Percentiles rank a stretch among this genome's conserved stretches.
These are phyloP conservation scores for Sporothrix inflata DNA, from an alignment of 2,329 filamentous ascomycete species.

Conservation along the genomic window DNA sequence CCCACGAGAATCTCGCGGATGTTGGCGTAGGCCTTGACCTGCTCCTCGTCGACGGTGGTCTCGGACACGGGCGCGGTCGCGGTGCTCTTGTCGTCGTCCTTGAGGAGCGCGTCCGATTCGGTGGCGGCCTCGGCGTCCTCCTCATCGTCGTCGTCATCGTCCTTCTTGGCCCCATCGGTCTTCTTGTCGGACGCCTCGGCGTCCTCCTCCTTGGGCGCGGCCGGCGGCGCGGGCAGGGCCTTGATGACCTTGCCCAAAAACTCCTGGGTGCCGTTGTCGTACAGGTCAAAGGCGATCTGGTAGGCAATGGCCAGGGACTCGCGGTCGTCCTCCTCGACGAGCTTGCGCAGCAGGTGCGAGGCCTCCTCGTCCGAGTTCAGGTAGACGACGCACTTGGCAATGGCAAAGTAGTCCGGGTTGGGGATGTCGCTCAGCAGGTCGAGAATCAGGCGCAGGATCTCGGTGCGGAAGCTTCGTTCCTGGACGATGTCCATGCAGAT, in stretches of 20 bases:
- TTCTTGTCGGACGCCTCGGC: conserved; percentile 42
- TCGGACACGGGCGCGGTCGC: conserved; percentile 38
- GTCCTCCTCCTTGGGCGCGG: neutral
- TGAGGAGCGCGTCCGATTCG: conserved; percentile 55
- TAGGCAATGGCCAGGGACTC: conserved; percentile 85
- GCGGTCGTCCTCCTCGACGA: conserved; percentile 78
- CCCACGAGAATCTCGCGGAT: conserved; percentile 76
- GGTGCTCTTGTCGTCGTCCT: conserved; percentile 52
- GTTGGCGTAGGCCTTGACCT: conserved; percentile 62
- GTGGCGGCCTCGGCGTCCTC: conserved; percentile 45
- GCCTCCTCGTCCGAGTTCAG: conserved; percentile 91
- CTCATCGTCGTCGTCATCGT: conserved; percentile 50
- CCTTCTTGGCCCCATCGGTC: conserved; percentile 44
- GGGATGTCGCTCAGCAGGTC: conserved; percentile 92
- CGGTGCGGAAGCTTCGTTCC: conserved; percentile 78
- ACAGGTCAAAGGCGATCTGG: conserved; percentile 96
- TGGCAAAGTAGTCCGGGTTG: conserved; percentile 94
- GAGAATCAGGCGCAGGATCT: conserved; percentile 91
- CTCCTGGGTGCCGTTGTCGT: conserved; percentile 98
- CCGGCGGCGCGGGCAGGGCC: conserved; percentile 65
- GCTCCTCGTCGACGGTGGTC: conserved; percentile 52
- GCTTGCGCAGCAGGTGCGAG: conserved; percentile 77
- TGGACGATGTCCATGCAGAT: conserved; percentile 99
- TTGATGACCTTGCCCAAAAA: conserved; percentile 89
- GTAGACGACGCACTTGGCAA: conserved; percentile 96